phyloP scores from a whole-genome alignment of 1,284 basidiomycete genomes.

The Veloboletus limbatus region DNA sequence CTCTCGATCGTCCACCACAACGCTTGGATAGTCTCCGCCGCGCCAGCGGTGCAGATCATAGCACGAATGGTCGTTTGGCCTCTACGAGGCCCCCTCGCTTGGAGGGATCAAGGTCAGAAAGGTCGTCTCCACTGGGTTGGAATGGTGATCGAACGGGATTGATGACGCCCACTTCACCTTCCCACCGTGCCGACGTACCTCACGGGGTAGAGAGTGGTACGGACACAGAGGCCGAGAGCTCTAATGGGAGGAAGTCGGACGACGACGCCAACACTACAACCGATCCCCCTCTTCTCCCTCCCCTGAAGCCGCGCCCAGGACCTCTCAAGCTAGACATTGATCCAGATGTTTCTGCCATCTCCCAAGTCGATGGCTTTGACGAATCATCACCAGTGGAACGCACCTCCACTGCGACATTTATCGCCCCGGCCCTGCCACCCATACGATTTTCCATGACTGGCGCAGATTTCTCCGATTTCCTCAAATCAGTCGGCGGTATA shows the following conservation, averaged over 20 bases:
- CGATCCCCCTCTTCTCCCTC: slow-evolving; percentile 44
- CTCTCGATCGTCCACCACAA: slow-evolving; percentile 26
- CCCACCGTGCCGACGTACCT: slow-evolving; percentile 64
- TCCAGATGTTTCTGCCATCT: slow-evolving; percentile 23
- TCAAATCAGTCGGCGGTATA: slow-evolving; percentile 52
- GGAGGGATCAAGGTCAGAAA: slow-evolving; percentile 19
- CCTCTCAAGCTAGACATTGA: slow-evolving; percentile 23
- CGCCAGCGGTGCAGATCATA: slow-evolving; percentile 4
- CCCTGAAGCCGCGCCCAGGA: slow-evolving; percentile 43
- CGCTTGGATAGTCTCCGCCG: slow-evolving; percentile 27
- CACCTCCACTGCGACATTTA: slow-evolving; percentile 70
- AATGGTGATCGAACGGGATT: slow-evolving; percentile 29
- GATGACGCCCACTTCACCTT: slow-evolving; percentile 53
- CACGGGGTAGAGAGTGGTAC: slow-evolving; percentile 70
- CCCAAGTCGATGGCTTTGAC: slow-evolving; percentile 40
- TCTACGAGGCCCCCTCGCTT: slow-evolving; percentile 16
- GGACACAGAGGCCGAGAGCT: slow-evolving; percentile 59
- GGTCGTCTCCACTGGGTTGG: slow-evolving; percentile 21
- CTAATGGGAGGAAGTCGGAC: slow-evolving; percentile 36
- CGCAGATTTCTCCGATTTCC: slow-evolving; percentile 72
- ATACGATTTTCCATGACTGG: slow-evolving; percentile 81
- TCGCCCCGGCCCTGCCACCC: slow-evolving; percentile 76
- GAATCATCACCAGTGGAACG: slow-evolving; percentile 56
- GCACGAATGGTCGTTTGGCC: slow-evolving; percentile 8
- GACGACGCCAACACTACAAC: slow-evolving; percentile 26